These are phyloP conservation scores for Arthrobotrys conoides DNA, from an alignment of 2,329 filamentous ascomycete genomes.

Conservation along the genomic window DNA sequence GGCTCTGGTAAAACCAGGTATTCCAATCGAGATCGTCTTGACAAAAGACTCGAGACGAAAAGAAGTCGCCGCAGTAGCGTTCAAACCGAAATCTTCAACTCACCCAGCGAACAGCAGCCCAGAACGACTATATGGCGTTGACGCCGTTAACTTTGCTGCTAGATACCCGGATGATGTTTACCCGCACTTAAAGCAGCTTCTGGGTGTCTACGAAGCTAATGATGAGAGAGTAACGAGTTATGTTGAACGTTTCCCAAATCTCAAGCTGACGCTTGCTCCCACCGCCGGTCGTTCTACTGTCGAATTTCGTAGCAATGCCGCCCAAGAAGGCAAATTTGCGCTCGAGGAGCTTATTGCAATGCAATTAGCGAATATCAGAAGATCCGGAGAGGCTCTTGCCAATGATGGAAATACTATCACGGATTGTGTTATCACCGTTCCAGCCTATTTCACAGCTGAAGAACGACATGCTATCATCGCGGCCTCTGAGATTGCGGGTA, in stretches of 20 bases:
- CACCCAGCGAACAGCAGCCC: constrained; percentile 79
- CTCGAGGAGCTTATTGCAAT: constrained; percentile 96
- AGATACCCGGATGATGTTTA: constrained; percentile 95
- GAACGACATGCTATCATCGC: constrained; percentile 89
- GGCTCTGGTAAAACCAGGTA: constrained; percentile 93
- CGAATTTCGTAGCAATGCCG: constrained; percentile 81
- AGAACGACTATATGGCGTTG: constrained; percentile 90
- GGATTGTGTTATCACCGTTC: constrained; percentile 89
- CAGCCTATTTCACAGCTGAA: constrained; percentile 88
- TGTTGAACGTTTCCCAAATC: constrained; percentile 80
- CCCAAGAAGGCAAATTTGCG: constrained; percentile 73
- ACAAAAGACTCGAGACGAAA: constrained; percentile 98
- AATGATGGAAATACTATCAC: constrained; percentile 80
- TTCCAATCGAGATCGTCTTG: constrained; percentile 96
- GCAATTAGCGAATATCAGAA: constrained; percentile 91
- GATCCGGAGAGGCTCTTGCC: constrained; percentile 87
- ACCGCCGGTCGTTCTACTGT: constrained; percentile 75
- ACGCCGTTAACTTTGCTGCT: constrained; percentile 87
- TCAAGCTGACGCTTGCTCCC: constrained; percentile 72
- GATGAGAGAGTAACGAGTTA: constrained; percentile 78
- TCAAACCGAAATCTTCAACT: constrained; percentile 80
- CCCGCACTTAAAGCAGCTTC: constrained; percentile 88
- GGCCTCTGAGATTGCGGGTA: constrained; percentile 87
- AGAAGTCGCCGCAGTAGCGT: constrained; percentile 89
- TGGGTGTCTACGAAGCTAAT: constrained; percentile 77